These are phyloP conservation scores for Cladosporium velox DNA, from an alignment of 2,329 filamentous ascomycete genomes.

Conservation along the genomic window DNA sequence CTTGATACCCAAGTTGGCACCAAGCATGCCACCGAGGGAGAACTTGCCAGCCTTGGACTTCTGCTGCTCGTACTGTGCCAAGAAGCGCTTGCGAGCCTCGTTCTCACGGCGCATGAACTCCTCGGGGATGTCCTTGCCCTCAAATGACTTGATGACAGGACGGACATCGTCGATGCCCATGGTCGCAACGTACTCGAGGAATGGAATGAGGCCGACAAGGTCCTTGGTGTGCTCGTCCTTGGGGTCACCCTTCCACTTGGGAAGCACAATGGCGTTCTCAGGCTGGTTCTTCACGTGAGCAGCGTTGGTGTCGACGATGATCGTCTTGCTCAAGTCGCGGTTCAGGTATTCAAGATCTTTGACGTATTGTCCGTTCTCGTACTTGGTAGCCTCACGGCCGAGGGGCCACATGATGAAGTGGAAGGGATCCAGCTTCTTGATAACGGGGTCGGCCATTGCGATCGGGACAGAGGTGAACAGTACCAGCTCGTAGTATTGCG, in stretches of 20 bases:
- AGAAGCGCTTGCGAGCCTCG: constrained; percentile 79
- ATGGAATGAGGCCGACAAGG: constrained; percentile 86
- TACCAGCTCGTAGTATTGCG: constrained; percentile 96
- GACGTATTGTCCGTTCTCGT: constrained; percentile 92
- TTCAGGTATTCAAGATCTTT: constrained; percentile 99
- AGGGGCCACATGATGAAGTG: constrained; percentile 93
- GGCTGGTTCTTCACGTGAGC: constrained; percentile 84
- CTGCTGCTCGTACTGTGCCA: constrained; percentile 72
- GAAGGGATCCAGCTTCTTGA: constrained; percentile 93
- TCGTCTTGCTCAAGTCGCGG: constrained; percentile 90
- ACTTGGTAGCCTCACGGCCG: constrained; percentile 95
- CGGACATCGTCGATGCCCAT: constrained; percentile 90
- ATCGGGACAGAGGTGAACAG: constrained; percentile 90
- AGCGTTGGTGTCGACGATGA: constrained; percentile 86
- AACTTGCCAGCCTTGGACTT: constrained; percentile 62
- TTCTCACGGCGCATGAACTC: constrained; percentile 91
- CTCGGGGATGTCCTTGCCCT: constrained; percentile 82
- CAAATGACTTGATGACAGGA: constrained; percentile 54
- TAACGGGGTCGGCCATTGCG: constrained; percentile 79
- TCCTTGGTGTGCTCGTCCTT: constrained; percentile 68
- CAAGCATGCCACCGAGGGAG: constrained; percentile 64
- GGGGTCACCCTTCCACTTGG: constrained; percentile 83
- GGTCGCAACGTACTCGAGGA: constrained; percentile 94
- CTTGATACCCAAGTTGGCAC: constrained; percentile 74
- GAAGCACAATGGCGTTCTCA: constrained; percentile 91